These are phyloP conservation scores for Penicillium samsonianum DNA, from an alignment of 495 filamentous ascomycete genomes.

Conservation along the genomic window DNA sequence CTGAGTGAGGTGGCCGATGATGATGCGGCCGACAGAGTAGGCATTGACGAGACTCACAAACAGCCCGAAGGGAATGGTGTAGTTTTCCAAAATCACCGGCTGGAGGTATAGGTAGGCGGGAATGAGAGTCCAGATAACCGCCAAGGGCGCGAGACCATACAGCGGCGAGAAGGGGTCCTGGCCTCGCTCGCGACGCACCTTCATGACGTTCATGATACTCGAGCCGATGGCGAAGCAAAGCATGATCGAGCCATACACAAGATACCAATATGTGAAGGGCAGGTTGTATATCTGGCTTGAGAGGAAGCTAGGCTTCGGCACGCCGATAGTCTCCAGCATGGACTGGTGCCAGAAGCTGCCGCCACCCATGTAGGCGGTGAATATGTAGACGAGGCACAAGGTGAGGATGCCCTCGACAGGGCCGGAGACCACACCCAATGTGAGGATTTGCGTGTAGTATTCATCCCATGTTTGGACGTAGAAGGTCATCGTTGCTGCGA, in stretches of 20 bases:
- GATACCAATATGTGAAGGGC: conserved; percentile 87
- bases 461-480: conserved; percentile 99
- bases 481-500: conserved; percentile 76
- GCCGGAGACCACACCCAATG: conserved; percentile 87
- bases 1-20: conserved; percentile 86
- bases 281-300: conserved; percentile 71
- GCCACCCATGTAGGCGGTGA: conserved; percentile 82
- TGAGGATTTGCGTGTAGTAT: conserved; percentile 95
- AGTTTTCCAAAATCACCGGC: conserved; percentile 74
- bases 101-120: conserved; percentile 79
- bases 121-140: conserved; percentile 70
- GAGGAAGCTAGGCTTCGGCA: conserved; percentile 63
- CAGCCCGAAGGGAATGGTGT: conserved; percentile 83
- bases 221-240: conserved; percentile 75
- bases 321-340: conserved; percentile 69
- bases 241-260: conserved; percentile 84
- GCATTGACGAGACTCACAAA: conserved; percentile 88
- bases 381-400: conserved; percentile 75
- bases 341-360: conserved; percentile 90
- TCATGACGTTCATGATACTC: conserved; percentile 80
- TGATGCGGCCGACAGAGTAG: conserved; percentile 92
- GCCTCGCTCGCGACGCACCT: conserved; percentile 69
- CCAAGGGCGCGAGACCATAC: conserved; percentile 78
- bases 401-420: conserved; percentile 94
- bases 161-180: conserved; percentile 72